Evolutionary conservation across 257 asterid species (phyloP), one percentile per base, ranked within the genome.

Genomic region (Lavandula angustifolia): DNA sequence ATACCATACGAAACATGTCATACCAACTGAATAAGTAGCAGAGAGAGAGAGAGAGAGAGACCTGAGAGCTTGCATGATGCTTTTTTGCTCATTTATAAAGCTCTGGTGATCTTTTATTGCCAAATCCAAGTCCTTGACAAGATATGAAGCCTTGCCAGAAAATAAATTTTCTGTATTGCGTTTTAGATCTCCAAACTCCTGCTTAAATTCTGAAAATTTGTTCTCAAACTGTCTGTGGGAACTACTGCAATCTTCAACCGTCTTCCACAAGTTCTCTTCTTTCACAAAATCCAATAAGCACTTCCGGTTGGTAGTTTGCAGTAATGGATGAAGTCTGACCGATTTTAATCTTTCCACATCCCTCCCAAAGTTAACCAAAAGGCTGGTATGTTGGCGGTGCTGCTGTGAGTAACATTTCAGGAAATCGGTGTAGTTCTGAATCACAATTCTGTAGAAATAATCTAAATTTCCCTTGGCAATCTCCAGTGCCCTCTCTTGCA

Each of bases 11-110:
- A 70, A 32, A 51, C 47, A 31, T 33, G 48, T 4, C 27, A 8
- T 40, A 61, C 50, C 31, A 60, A 53, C 54, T 22, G 3, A 58
- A 52, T 44, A 53, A 12, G 59, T n/a, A 59, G 65, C 59, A 60
- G 34, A 54, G 49, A 62, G 71, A 65, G 66, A 60, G 76, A 53
- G 54, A 43, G 65, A 41, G 73, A 56, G 57, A 34, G 59, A 94
- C 99, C 99, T 86, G 69, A 94, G 80, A 68, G 95, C 87, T 79
- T 84, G 96, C 97, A 94, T 84, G 71, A 94, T 90, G 81, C 96
- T 84, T 76, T 84, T 83, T 72, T 94, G 99, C 83, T 90, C 96
- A 75, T 70, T 79, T 67, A 79, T 78, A 65, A 77, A 76, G 57
- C 73, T 76, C 72, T 84, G 97, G 69, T 78, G 95, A 49, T 86